Evolutionary conservation across 768 basidiomycete species (phyloP).

Genomic region (Neoboletus magnificus): DNA sequence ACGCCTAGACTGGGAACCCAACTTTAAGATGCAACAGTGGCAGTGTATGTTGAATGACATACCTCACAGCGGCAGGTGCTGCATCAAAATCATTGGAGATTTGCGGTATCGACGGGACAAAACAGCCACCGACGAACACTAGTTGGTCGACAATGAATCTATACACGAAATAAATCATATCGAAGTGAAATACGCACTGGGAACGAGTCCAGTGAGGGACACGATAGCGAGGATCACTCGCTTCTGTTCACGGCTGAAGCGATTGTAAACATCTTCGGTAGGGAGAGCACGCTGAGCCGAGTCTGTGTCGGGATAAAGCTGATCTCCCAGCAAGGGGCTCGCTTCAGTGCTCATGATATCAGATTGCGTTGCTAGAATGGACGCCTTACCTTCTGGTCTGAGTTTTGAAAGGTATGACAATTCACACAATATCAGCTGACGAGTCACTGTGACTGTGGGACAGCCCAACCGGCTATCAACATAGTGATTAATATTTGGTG

Average conservation of each 20-base stretch:
- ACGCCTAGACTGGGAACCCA: conserved; percentile 40
- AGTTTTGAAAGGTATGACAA: background rate
- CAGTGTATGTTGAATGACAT: background rate
- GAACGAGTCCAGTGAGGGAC: conserved; percentile 59
- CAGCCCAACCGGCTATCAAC: background rate
- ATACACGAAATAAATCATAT: background rate
- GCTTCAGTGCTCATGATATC: conserved; percentile 28
- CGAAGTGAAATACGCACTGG: conserved; percentile 41
- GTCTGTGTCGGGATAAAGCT: background rate
- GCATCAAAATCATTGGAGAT: conserved; percentile 64
- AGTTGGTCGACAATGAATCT: conserved; percentile 24
- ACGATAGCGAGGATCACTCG: conserved; percentile 53
- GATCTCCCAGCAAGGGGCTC: conserved; percentile 21
- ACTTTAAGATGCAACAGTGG: background rate
- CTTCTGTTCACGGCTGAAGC: conserved; percentile 55
- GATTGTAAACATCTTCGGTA: conserved; percentile 45
- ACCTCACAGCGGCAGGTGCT: conserved; percentile 58
- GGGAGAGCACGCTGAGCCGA: background rate
- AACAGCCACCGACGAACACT: conserved; percentile 70
- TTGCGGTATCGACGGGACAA: conserved; percentile 72
- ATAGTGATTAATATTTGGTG: no score
- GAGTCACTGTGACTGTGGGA: background rate
- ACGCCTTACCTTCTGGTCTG: background rate
- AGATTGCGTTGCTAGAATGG: background rate
- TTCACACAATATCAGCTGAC: background rate